phyloP scores from a whole-genome alignment of 306 rosid species.

The Pterocarpus santalinus region DNA sequence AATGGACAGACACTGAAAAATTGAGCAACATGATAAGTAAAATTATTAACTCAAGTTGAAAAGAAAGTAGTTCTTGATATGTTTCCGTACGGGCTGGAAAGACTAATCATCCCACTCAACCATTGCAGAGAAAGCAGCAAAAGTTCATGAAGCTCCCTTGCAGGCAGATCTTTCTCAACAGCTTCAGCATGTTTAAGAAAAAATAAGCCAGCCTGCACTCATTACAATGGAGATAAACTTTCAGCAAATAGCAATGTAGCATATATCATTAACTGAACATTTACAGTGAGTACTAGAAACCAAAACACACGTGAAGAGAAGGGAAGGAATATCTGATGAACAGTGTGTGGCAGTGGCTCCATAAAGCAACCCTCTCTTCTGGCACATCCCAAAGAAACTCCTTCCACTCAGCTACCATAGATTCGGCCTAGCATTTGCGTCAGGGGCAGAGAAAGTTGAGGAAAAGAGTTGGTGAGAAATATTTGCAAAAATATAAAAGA shows the following conservation, averaged over 20 bases:
- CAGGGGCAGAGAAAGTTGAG: slow-evolving; percentile 24
- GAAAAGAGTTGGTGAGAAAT: slow-evolving; percentile 31
- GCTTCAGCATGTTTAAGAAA: slow-evolving; percentile 98
- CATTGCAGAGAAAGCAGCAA: slow-evolving; percentile 91
- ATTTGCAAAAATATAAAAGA: slow-evolving; percentile 27
- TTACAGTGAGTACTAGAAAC: slow-evolving; percentile 43
- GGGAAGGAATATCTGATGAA: slow-evolving; percentile 96
- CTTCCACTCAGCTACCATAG: slow-evolving; percentile 99
- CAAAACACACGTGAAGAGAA: slow-evolving; percentile 75
- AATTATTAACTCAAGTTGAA: slow-evolving; percentile 43
- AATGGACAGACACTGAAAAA: slow-evolving; percentile 80
- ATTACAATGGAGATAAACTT: slow-evolving; percentile 42
- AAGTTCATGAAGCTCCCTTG: slow-evolving; percentile 93
- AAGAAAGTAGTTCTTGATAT: slow-evolving; percentile 35
- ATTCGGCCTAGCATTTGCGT: slow-evolving; percentile 76
- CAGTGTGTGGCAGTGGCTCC: slow-evolving; percentile 93
- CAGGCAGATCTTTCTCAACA: slow-evolving; percentile 96
- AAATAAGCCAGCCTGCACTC: slow-evolving; percentile 92
- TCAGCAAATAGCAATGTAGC: slow-evolving; percentile 33
- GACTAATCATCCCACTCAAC: slow-evolving; percentile 95
- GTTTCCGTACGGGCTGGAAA: slow-evolving; percentile 78
- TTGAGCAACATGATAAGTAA: slow-evolving; percentile 50
- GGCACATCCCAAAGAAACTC: slow-evolving; percentile 99
- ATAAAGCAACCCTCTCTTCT: slow-evolving; percentile 93
- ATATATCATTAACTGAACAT: slow-evolving; percentile 39